Percentiles rank a stretch among this genome's conserved stretches.
phyloP scores from a whole-genome alignment of 805 yeast genomes.

The Candida insectalens region DNA sequence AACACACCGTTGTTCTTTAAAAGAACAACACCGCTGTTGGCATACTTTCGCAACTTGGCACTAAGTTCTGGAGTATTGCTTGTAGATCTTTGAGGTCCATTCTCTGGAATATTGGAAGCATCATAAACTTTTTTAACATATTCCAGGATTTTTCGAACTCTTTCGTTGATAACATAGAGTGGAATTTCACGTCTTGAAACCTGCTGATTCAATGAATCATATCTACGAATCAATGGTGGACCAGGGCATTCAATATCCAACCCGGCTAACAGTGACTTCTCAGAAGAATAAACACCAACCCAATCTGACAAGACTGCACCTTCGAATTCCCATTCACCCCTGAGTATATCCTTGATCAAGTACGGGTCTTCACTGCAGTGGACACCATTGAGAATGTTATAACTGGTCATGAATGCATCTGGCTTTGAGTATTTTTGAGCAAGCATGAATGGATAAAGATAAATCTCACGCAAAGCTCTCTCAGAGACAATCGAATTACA shows the following conservation, averaged over 20 bases:
- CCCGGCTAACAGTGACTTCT: conserved; percentile 41
- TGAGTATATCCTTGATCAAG: conserved; percentile 35
- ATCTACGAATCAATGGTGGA: too few species aligned
- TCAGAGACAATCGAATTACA: conserved; percentile 42
- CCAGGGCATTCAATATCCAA: conserved; percentile 65
- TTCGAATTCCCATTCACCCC: conserved; percentile 47
- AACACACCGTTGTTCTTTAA: conserved; percentile 43
- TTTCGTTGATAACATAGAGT: conserved; percentile 37
- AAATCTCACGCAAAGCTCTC: conserved; percentile 57
- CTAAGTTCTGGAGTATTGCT: conserved; percentile 40
- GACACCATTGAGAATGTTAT: conserved; percentile 52
- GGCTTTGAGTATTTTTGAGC: conserved; percentile 47
- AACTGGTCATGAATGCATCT: conserved; percentile 48
- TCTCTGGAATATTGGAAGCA: conserved; percentile 22
- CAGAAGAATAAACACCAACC: conserved; percentile 45
- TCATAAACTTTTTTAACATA: conserved; percentile 38
- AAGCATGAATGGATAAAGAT: conserved; percentile 53
- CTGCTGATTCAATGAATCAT: too few species aligned
- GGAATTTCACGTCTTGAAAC: too few species aligned
- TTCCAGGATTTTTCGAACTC: conserved; percentile 37
- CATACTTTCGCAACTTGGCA: conserved; percentile 31
- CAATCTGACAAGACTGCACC: conserved; percentile 57
- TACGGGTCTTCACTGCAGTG: conserved; percentile 40
- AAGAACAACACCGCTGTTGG: conserved; percentile 44
- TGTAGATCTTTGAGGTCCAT: conserved; percentile 30